These are phyloP conservation scores for Planoprotostelium fungivorum DNA, from an alignment of 78 protist species.

Conservation along the genomic window DNA sequence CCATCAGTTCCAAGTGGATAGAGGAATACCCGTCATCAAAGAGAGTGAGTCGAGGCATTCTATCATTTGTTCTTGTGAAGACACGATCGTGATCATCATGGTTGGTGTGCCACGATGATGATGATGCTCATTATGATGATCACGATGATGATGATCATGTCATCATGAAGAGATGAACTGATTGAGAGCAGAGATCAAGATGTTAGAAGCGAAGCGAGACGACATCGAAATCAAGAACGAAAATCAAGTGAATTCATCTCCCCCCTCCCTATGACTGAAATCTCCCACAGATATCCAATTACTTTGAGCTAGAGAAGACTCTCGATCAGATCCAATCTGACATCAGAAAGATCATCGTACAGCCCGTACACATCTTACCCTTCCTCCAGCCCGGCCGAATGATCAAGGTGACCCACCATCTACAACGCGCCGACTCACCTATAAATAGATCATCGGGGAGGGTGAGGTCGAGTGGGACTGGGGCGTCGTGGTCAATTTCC, in stretches of 20 bases:
- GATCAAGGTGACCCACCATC: slow-evolving; percentile 23
- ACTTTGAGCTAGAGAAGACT: slow-evolving; percentile 8
- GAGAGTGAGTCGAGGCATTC: background rate
- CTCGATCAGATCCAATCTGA: slow-evolving; percentile 27
- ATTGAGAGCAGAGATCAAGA: slow-evolving; percentile 17
- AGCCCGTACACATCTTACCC: slow-evolving; percentile 65
- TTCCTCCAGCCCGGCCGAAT: slow-evolving; percentile 84
- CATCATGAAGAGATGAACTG: too few relatives aligned
- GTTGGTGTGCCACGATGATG: too few relatives aligned
- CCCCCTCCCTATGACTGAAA: too few relatives aligned
- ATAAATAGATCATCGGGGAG: slow-evolving; percentile 1
- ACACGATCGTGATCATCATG: too few relatives aligned
- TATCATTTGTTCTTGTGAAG: background rate
- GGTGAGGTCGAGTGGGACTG: slow-evolving; percentile 73
- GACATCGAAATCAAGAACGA: slow-evolving; percentile 26
- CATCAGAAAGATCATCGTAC: slow-evolving; percentile 32
- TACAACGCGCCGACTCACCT: background rate
- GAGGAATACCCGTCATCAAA: slow-evolving; percentile 53
- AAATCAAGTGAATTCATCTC: too few relatives aligned
- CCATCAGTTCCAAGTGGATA: slow-evolving; percentile 82
- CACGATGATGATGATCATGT: too few relatives aligned
- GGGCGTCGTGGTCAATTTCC: slow-evolving; percentile 80
- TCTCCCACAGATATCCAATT: slow-evolving; percentile 23
- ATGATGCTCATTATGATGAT: too few relatives aligned
- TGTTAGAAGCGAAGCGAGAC: slow-evolving; percentile 30